Percentiles rank a stretch among this genome's conserved stretches.
phyloP scores from a whole-genome alignment of 208 protist genomes.

The Acanthamoeba comandoni region DNA sequence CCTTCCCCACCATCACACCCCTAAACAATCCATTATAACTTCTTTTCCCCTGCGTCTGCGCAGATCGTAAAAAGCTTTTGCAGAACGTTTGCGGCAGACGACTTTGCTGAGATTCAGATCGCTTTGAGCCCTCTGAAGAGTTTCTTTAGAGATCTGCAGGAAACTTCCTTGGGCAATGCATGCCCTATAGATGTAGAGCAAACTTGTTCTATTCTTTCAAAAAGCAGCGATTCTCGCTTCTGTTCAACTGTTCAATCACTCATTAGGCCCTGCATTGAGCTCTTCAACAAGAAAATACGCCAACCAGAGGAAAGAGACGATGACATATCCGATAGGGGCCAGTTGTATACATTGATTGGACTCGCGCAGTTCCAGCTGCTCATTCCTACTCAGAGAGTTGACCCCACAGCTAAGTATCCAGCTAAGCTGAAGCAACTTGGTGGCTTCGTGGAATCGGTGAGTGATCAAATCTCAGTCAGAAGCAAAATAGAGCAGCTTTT shows the following conservation, averaged over 20 bases:
- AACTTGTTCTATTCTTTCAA: not conserved
- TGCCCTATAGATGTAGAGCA: too few relatives aligned
- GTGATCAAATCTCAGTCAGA: not conserved
- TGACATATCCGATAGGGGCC: constrained; percentile 11
- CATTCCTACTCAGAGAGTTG: constrained; percentile 35
- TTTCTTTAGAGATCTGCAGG: too few relatives aligned
- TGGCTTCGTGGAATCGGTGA: not conserved
- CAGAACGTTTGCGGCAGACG: constrained; percentile 4
- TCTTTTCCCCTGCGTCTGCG: too few relatives aligned
- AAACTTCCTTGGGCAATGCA: too few relatives aligned
- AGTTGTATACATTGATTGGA: constrained; percentile 53
- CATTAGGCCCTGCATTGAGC: constrained; percentile 26
- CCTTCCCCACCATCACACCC: not conserved
- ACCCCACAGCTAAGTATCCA: constrained; percentile 59
- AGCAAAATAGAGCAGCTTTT: constrained; percentile 56
- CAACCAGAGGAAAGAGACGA: not conserved
- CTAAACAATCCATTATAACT: not conserved
- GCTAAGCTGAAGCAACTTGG: constrained; percentile 29
- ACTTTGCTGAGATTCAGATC: constrained; percentile 15
- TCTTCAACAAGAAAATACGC: constrained; percentile 15
- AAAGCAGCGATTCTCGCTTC: constrained; percentile 56
- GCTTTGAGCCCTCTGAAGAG: not conserved
- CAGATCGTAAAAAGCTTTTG: constrained; percentile 30
- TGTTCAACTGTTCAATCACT: not conserved
- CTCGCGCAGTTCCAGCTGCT: constrained; percentile 45